Percentiles rank a stretch among this genome's conserved stretches.
phyloP scores from a whole-genome alignment of 257 asterid species.

The Plantago elongata region DNA sequence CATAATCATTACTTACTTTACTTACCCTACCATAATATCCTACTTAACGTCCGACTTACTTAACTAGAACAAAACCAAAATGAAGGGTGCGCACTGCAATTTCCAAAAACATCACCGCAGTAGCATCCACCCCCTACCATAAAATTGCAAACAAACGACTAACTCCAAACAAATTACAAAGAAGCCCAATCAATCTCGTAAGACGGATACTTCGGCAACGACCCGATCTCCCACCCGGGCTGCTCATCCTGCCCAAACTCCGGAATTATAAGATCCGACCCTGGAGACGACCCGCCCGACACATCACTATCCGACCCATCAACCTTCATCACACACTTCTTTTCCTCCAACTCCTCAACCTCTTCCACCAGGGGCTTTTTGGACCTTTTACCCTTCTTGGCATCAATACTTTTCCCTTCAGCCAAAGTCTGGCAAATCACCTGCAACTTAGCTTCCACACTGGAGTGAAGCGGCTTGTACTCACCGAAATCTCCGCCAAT shows the following conservation, averaged over 20 bases:
- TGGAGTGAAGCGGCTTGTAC: constrained; percentile 81
- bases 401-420: constrained; percentile 58
- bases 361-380: neutral
- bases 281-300: constrained; percentile 32
- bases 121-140: constrained; percentile 3
- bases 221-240: constrained; percentile 28
- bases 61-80: neutral
- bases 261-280: constrained; percentile 24
- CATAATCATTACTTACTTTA: constrained; percentile 15
- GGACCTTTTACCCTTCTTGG: neutral
- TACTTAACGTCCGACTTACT: neutral
- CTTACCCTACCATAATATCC: constrained; percentile 11
- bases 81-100: constrained; percentile 39
- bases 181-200: constrained; percentile 43
- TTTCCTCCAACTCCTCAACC: neutral
- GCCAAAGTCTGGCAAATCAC: constrained; percentile 73
- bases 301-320: constrained; percentile 27
- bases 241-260: constrained; percentile 31
- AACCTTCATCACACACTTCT: neutral
- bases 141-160: neutral
- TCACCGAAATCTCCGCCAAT: constrained; percentile 50
- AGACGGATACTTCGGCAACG: constrained; percentile 30
- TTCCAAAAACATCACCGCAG: constrained; percentile 65
- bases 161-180: constrained; percentile 19
- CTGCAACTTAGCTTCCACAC: constrained; percentile 78